Evolutionary conservation across 192 early-diverging fungal genomes (phyloP).

Genomic region (Podila epigama): DNA sequence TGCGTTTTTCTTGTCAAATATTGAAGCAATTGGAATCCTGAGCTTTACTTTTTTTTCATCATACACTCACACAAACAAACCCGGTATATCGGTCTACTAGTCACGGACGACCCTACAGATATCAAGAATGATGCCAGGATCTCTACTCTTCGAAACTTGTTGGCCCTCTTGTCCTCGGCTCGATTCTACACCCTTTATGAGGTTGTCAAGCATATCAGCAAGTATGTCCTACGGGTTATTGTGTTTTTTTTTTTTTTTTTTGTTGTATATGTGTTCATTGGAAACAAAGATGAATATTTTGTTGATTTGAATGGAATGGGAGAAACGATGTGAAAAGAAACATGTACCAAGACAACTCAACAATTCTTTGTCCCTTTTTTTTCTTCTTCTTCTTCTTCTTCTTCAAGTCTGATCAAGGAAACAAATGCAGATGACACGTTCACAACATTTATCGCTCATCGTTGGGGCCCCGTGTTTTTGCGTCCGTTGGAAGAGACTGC

Average conservation of each 20-base stretch:
- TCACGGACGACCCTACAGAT: slow-evolving; percentile 33
- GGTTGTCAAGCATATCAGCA: slow-evolving; percentile 44
- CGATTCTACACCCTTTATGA: slow-evolving; percentile 57
- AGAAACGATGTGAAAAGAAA: background rate
- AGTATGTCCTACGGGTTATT: slow-evolving; percentile 32
- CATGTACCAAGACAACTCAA: background rate
- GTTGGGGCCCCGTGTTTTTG: slow-evolving; percentile 58
- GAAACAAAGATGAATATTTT: no score
- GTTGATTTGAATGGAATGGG: no score
- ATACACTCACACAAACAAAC: no score
- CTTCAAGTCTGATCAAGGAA: slow-evolving; percentile 41
- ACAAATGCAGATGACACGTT: slow-evolving; percentile 37
- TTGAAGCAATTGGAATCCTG: background rate
- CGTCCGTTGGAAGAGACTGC: slow-evolving; percentile 49
- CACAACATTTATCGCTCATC: slow-evolving; percentile 46
- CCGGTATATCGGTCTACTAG: no score
- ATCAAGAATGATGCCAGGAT: slow-evolving; percentile 46
- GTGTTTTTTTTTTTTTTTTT: background rate
- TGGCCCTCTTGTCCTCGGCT: slow-evolving; percentile 51
- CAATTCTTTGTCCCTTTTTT: background rate
- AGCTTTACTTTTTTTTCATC: background rate
- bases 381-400: background rate
- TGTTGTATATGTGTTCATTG: background rate
- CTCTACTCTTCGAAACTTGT: slow-evolving; percentile 55
- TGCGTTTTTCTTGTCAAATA: no score